Conservation (phyloP, 768 basidiomycete genomes). For the Suillus bovinus region DNA sequence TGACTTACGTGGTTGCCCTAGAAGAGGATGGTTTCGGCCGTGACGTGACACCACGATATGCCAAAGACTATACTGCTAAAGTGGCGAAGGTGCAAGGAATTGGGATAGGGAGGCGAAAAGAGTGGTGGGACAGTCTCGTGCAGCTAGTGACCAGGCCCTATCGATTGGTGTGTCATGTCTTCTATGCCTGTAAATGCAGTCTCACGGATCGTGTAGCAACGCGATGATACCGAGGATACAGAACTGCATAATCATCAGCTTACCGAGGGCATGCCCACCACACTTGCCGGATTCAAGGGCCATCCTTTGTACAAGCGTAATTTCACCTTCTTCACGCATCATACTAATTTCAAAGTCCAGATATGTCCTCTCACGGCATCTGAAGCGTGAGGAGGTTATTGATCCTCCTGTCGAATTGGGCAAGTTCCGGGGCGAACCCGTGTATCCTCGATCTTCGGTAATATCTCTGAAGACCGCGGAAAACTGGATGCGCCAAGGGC, state of each 20-base stretch:
- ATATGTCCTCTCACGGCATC: slow-evolving; percentile 83
- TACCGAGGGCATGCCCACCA: slow-evolving; percentile 91
- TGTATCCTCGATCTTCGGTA: slow-evolving; percentile 84
- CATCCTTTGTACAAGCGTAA: slow-evolving; percentile 74
- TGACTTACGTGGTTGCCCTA: slow-evolving; percentile 91
- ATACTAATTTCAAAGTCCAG: slow-evolving; percentile 37
- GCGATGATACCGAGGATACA: slow-evolving; percentile 92
- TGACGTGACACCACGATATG: slow-evolving; percentile 91
- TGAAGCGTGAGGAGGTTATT: slow-evolving; percentile 86
- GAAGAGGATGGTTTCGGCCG: slow-evolving; percentile 93
- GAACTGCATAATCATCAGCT: slow-evolving; percentile 77
- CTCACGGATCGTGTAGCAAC: slow-evolving; percentile 54
- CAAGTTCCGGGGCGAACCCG: slow-evolving; percentile 89
- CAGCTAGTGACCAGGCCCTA: slow-evolving; percentile 69
- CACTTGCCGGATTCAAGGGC: slow-evolving; percentile 90
- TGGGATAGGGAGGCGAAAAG: slow-evolving; percentile 55
- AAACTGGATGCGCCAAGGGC: slow-evolving; percentile 91
- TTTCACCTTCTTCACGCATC: slow-evolving; percentile 6
- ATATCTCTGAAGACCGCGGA: slow-evolving; percentile 88
- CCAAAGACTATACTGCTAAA: slow-evolving; percentile 75
- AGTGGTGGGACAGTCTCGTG: slow-evolving; percentile 86
- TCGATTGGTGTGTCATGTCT: slow-evolving; percentile 60
- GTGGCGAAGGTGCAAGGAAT: slow-evolving; percentile 78
- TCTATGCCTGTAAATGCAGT: slow-evolving; percentile 14
- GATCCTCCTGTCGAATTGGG: slow-evolving; percentile 82